phyloP scores from a whole-genome alignment of 2,329 filamentous ascomycete species.

The Colletotrichum lupini region DNA sequence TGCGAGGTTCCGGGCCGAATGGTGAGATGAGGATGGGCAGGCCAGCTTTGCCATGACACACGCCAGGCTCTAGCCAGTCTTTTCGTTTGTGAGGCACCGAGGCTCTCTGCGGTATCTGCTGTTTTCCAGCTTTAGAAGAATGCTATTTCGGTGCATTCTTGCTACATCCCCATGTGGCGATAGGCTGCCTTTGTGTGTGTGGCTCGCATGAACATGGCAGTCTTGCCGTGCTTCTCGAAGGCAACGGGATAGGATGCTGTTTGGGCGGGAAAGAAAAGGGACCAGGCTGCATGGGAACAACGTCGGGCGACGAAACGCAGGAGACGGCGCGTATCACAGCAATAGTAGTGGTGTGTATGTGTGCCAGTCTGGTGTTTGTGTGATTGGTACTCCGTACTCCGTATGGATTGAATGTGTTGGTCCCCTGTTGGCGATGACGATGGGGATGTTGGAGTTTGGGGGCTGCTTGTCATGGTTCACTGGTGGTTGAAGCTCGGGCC shows the following conservation, averaged over 20 bases:
- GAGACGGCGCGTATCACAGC: conserved; percentile 11
- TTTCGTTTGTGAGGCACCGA: not conserved
- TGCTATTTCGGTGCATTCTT: conserved; percentile 17
- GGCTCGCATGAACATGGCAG: conserved; percentile 3
- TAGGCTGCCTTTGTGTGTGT: not conserved
- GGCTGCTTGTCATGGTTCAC: not conserved
- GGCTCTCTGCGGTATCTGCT: not conserved
- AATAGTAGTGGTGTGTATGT: not conserved
- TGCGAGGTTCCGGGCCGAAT: conserved; percentile 18
- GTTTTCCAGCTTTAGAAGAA: not conserved
- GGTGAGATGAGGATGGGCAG: conserved; percentile 26
- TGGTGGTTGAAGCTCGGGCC: conserved; percentile 19
- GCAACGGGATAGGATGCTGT: not conserved
- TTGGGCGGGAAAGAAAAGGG: not conserved
- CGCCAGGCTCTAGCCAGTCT: not conserved
- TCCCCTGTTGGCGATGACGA: conserved; percentile 13
- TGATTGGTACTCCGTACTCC: not conserved
- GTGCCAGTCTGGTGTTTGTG: not conserved
- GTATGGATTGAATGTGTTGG: not conserved
- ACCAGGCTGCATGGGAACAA: no score
- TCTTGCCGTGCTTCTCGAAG: conserved; percentile 25
- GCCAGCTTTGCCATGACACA: not conserved
- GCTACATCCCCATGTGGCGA: not conserved
- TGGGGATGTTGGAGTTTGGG: conserved; percentile 23
- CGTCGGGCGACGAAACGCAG: conserved; percentile 2